Base-by-base conservation (phyloP, 148 eudicot species). In the Talinum fruticosum region DNA sequence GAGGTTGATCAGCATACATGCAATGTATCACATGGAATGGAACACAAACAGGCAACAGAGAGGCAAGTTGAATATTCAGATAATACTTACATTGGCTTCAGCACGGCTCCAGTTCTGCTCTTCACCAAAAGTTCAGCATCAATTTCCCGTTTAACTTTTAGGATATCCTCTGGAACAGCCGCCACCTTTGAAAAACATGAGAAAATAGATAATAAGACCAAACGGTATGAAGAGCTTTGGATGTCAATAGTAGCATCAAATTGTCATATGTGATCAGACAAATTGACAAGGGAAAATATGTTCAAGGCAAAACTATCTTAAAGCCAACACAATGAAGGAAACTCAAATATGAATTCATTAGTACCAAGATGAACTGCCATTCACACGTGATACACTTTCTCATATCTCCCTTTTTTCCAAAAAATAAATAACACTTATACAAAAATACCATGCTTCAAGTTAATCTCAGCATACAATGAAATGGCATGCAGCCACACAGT, bases 101-200 rank as follows among this genome's bases (percentile, higher is more conserved):
- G 79, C 90, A 84, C 85, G 97, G 74, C 82, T 82, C 99, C 99
- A 93, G 74, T 45, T 80, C 80, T 87, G 97, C 70, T 88, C 92
- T 79, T 87, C 91, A 73, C 91, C 93, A 75, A 81, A 86, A 95
- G 77, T 71, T 93, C 99, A 78, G 87, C 83, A 76, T 91, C 91
- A 69, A 96, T 85, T 85, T 91, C 97, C 80, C 82, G 87, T 82
- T 91, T 93, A 18, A 91, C 83, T 84, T 87, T 89, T 64, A 89
- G 77, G 76, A 96, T 86, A 45, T 84, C 92, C 73, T 91, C 97
- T 0, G 97, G 84, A 75, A 89, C 83, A 29, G 54, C 75, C 49
- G 74, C 86, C 64, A 82, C 91, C 99, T 91, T 34, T 16, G 32
- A 8, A 75, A 72, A 24, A 49, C 6, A 83, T 23, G 36, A 23